Percentiles rank a stretch among this genome's conserved stretches.
phyloP scores from a whole-genome alignment of 2,329 filamentous ascomycete genomes.

The Penicillium brasilianum region DNA sequence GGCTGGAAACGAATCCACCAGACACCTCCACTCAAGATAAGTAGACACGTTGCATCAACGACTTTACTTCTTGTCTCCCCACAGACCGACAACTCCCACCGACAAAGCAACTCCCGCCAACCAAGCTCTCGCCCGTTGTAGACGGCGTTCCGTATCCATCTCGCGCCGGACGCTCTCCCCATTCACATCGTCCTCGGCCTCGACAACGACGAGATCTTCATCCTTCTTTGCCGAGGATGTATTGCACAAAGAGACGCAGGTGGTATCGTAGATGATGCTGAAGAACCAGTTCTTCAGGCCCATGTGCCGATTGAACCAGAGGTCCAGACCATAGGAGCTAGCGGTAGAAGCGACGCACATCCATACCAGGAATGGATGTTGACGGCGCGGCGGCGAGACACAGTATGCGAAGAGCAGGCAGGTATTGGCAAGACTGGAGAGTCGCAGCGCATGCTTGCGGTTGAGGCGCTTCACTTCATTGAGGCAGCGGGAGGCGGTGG shows the following conservation, averaged over 20 bases:
- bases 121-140: conserved; percentile 46
- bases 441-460: conserved; percentile 67
- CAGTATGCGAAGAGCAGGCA: conserved; percentile 78
- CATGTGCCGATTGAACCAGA: conserved; percentile 72
- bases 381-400: conserved; percentile 73
- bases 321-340: conserved; percentile 62
- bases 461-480: conserved; percentile 67
- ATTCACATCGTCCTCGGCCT: conserved; percentile 48
- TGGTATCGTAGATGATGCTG: conserved; percentile 51
- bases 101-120: conserved; percentile 50
- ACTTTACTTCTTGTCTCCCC: conserved; percentile 48
- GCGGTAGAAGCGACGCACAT: conserved; percentile 67
- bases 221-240: conserved; percentile 38
- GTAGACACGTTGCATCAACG: not conserved
- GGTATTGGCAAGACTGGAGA: conserved; percentile 70
- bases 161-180: conserved; percentile 52
- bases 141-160: conserved; percentile 49
- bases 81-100: conserved; percentile 55
- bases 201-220: conserved; percentile 46
- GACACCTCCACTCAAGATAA: not conserved
- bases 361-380: conserved; percentile 91
- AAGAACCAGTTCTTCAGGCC: conserved; percentile 49
- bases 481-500: conserved; percentile 72
- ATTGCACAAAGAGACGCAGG: conserved; percentile 23
- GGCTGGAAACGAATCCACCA: not conserved